Conservation (phyloP, 2,329 filamentous ascomycete genomes). For the Teratosphaeria nubilosa region DNA sequence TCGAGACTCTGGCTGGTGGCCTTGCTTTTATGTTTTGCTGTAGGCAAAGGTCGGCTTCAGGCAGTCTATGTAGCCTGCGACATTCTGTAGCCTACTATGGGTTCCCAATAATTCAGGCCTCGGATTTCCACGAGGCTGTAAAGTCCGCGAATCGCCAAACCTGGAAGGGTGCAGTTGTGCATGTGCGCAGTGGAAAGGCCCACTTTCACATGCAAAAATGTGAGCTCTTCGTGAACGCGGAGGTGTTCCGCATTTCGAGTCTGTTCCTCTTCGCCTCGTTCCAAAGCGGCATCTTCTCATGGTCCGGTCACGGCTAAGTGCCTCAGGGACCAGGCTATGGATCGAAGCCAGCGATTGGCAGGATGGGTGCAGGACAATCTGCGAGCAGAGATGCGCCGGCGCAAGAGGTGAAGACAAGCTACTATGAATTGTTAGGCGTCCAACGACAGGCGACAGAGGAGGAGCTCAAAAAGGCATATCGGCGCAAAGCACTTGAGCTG, state of each 20-base stretch:
- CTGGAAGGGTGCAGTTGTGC: background rate
- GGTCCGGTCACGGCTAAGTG: background rate
- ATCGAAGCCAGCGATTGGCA: background rate
- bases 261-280: too few relatives aligned
- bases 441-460: conserved; percentile 65
- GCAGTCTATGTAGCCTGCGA: background rate
- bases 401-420: conserved; percentile 55
- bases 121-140: too few relatives aligned
- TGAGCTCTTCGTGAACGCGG: background rate
- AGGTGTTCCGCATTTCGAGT: background rate
- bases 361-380: conserved; percentile 40
- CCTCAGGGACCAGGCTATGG: background rate
- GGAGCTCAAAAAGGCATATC: conserved; percentile 93
- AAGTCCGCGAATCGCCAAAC: too few relatives aligned
- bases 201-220: background rate
- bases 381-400: conserved; percentile 19
- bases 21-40: background rate
- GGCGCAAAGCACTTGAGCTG: conserved; percentile 78
- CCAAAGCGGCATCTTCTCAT: background rate
- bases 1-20: background rate
- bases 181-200: background rate
- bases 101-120: background rate
- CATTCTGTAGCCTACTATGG: background rate
- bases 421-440: conserved; percentile 75
- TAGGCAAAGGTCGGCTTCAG: background rate